Evolutionary conservation across 163 green algal species (phyloP), one percentile per base, ranked within the genome.

Genomic region (Chlamydomonas reinhardtii): DNA sequence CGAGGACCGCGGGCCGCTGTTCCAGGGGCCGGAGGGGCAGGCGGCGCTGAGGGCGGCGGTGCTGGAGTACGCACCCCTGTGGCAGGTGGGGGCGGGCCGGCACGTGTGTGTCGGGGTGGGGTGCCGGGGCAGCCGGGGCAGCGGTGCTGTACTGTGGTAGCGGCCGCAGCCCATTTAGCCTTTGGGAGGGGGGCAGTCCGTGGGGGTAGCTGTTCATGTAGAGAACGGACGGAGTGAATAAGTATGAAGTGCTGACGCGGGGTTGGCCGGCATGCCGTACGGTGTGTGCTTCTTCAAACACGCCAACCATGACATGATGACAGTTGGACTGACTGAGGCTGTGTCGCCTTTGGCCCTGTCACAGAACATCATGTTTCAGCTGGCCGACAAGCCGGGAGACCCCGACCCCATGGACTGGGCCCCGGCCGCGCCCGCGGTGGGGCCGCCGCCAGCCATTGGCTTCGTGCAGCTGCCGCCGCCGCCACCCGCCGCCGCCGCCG

Each of bases 51-150:
- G 76, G 68, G 43, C 32, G 61, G 73, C 88, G 68, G 68, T 92
- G 43, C 74, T 87, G 27, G 89, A 92, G 59, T 90, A 90, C 62
- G 89, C 59, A 14, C 89, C 89, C 1, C 19, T 92, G 74, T 92
- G 89, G 89, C 89, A 92, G 89, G 89, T 92, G 84, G 0, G 82
- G 5, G 20, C 25, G 14, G 4, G 29, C 8, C 39, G 35, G 52
- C 52, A 65, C 20, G 59, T 29, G 59, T 24, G 17, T 64, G 43
- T 54, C 8, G 6, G 43, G 8, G 43, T 54, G 43, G 6, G 43
- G 8, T 54, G 6, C 43, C 6, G 43, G 8, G 43, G 8, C 11
- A 16, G 43, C 43, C 43, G 11, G 43, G 8, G 43, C 43, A 16
- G n/a, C n/a, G n/a, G n/a, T n/a, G n/a, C n/a, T n/a, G n/a, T n/a